Percentiles rank a stretch among this genome's conserved stretches.
Evolutionary conservation across 305 asterid species (phyloP).

Genomic region (Plantago coronopus): DNA sequence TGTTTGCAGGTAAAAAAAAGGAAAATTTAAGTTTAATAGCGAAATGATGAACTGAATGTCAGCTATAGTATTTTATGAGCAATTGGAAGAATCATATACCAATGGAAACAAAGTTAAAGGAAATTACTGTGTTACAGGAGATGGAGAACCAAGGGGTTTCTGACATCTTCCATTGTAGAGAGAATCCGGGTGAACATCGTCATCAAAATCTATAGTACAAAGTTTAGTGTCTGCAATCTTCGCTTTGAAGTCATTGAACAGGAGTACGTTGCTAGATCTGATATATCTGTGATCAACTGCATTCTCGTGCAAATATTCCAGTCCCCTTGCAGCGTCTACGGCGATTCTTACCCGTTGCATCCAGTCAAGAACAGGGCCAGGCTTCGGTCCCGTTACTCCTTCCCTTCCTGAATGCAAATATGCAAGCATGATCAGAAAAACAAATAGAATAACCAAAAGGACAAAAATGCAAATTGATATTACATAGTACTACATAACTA

Average conservation of each 20-base stretch:
- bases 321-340: constrained; percentile 76
- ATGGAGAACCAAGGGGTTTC: constrained; percentile 58
- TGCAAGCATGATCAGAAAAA: background rate
- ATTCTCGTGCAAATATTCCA: constrained; percentile 61
- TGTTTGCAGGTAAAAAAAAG: too few relatives aligned
- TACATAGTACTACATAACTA: too few relatives aligned
- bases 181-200: constrained; percentile 71
- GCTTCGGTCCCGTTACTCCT: constrained; percentile 52
- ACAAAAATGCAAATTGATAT: background rate
- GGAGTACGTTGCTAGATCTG: constrained; percentile 78
- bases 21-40: too few relatives aligned
- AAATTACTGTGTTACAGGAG: constrained; percentile 77
- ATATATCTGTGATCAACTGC: constrained; percentile 71
- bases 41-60: too few relatives aligned
- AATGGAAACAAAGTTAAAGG: too few relatives aligned
- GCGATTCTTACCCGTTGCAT: constrained; percentile 70
- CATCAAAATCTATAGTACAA: constrained; percentile 78
- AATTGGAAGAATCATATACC: too few relatives aligned
- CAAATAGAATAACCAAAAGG: constrained; percentile 1
- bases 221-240: constrained; percentile 81
- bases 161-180: constrained; percentile 25
- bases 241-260: constrained; percentile 70
- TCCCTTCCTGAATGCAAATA: constrained; percentile 30
- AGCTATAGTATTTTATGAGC: too few relatives aligned
- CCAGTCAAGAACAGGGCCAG: constrained; percentile 85